Conservation (phyloP, 1,284 basidiomycete species). For the Papiliotrema nemorosa region DNA sequence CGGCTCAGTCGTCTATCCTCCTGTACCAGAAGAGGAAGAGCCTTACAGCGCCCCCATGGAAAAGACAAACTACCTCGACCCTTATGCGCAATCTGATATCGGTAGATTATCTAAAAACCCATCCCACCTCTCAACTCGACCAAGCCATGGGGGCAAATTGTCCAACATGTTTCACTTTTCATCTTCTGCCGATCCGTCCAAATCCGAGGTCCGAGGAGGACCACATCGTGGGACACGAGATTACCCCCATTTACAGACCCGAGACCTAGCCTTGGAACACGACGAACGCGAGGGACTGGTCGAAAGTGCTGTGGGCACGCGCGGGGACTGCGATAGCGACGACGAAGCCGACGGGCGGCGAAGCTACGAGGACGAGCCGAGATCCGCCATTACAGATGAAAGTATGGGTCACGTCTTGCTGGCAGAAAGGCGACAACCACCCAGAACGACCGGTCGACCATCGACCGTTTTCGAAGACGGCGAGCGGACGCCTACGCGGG, state of each 20-base stretch:
- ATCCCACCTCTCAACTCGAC: not conserved
- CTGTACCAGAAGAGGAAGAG: constrained; percentile 7
- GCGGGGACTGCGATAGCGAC: not conserved
- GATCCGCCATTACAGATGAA: constrained; percentile 7
- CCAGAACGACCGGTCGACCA: not conserved
- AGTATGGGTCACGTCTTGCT: constrained; percentile 3
- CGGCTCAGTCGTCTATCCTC: constrained; percentile 2
- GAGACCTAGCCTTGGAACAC: constrained; percentile 22
- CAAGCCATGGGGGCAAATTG: not conserved
- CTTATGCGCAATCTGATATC: constrained; percentile 4
- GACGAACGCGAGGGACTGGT: constrained; percentile 35
- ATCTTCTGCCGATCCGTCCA: constrained; percentile 1
- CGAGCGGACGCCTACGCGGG: not conserved
- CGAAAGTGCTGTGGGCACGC: not conserved
- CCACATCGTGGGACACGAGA: constrained; percentile 26
- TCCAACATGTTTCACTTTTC: constrained; percentile 12
- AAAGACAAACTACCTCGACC: constrained; percentile 9
- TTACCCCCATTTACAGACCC: constrained; percentile 32
- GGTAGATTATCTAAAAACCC: not conserved
- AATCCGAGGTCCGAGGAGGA: constrained; percentile 23
- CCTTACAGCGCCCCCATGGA: not conserved
- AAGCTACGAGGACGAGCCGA: constrained; percentile 5
- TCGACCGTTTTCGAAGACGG: not conserved
- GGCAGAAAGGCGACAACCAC: not conserved
- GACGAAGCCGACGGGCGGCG: not conserved